Percentiles rank a stretch among this genome's conserved stretches.
Evolutionary conservation across 164 flowering plant species (phyloP).

Genomic region (Umbellularia californica): DNA sequence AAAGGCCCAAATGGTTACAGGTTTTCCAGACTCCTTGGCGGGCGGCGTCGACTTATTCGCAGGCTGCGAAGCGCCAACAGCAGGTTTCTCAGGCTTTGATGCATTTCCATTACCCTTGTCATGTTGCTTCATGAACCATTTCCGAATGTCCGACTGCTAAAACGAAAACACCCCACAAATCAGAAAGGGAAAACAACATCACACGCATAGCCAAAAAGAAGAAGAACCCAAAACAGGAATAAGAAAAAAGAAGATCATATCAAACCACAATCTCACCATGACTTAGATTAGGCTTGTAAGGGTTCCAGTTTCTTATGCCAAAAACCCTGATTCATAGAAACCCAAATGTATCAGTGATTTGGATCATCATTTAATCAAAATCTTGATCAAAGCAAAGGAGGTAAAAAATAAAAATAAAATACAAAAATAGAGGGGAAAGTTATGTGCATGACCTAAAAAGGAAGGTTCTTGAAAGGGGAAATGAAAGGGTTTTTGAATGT

Average conservation of each 20-base stretch:
- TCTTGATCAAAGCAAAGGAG: neutral
- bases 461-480: neutral
- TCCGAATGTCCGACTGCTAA: slow-evolving; percentile 67
- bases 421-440: neutral
- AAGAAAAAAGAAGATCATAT: neutral
- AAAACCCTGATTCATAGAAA: neutral
- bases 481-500: neutral
- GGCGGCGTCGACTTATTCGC: slow-evolving; percentile 21
- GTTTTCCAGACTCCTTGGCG: slow-evolving; percentile 12
- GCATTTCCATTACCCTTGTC: slow-evolving; percentile 48
- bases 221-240: neutral
- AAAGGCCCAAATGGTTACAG: slow-evolving; percentile 19
- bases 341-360: neutral
- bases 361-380: neutral
- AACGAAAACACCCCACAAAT: neutral
- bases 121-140: slow-evolving; percentile 85
- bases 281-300: neutral
- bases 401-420: neutral
- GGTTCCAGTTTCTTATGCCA: neutral
- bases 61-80: slow-evolving; percentile 11
- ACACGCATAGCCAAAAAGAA: neutral
- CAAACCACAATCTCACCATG: neutral
- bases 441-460: neutral
- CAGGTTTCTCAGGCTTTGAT: slow-evolving; percentile 34
- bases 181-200: neutral